A percentile compares a stretch with the other conserved stretches of the same genome.
Evolutionary conservation across 306 rosid species (phyloP).

Genomic region (Fragaria nilgerrensis): DNA sequence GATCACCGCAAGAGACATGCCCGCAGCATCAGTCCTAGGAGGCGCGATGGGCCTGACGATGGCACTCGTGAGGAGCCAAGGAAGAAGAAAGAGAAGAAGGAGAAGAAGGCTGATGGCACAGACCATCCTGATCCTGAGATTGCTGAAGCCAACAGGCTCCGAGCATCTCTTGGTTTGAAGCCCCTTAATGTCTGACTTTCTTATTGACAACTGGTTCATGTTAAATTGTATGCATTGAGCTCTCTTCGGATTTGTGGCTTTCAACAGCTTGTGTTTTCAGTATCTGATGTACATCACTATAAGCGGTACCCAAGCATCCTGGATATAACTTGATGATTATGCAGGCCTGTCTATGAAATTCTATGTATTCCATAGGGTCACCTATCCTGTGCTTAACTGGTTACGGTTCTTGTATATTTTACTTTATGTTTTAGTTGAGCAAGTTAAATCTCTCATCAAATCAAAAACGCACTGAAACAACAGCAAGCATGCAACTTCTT

Average conservation of each 20-base stretch:
- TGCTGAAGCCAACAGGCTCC: slow-evolving; percentile 72
- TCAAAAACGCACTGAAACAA: not conserved
- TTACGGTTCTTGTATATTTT: no score
- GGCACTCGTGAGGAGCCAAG: slow-evolving; percentile 58
- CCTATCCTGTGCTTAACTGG: not conserved
- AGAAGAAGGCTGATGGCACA: slow-evolving; percentile 70
- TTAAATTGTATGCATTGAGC: not conserved
- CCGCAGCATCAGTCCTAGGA: slow-evolving; percentile 68
- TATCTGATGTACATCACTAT: not conserved
- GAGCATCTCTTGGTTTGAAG: slow-evolving; percentile 86
- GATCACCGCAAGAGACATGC: slow-evolving; percentile 75
- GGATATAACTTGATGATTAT: not conserved
- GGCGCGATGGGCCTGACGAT: slow-evolving; percentile 64
- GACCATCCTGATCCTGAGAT: slow-evolving; percentile 87
- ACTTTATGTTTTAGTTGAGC: not conserved
- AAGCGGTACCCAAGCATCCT: not conserved
- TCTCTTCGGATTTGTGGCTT: not conserved
- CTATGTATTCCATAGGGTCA: not conserved
- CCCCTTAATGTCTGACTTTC: slow-evolving; percentile 43
- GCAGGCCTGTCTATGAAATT: not conserved
- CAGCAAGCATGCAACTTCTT: not conserved
- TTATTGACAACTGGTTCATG: not conserved
- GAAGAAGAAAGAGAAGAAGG: slow-evolving; percentile 69
- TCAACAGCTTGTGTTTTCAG: not conserved
- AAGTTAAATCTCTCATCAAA: not conserved